Conservation (phyloP, 345 rosid genomes). For the Eucalyptus caleyi region DNA sequence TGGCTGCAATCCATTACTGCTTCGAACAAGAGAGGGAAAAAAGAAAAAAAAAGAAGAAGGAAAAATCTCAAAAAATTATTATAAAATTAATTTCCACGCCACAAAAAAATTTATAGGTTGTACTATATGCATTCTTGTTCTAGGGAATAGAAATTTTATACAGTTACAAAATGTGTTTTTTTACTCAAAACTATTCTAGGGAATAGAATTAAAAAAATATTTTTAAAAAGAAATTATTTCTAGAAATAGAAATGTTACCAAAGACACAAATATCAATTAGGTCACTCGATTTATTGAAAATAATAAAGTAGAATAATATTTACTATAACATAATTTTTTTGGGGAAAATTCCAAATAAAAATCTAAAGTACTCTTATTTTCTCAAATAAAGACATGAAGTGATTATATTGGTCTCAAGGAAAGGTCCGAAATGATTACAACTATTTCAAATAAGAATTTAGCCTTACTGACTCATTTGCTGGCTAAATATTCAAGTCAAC, state of each 20-base stretch:
- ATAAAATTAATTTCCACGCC: too few species aligned
- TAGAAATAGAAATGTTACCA: too few species aligned
- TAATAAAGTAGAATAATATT: not conserved
- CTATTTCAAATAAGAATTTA: too few species aligned
- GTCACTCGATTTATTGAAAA: not conserved
- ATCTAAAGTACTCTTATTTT: rapidly evolving
- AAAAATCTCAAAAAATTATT: too few species aligned
- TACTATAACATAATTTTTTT: not conserved
- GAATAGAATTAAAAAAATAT: rapidly evolving
- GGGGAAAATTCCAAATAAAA: too few species aligned
- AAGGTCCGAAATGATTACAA: rapidly evolving
- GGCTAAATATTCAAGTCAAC: too few species aligned
- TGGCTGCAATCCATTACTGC: rapidly evolving
- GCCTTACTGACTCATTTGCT: rapidly evolving
- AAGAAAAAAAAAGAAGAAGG: rapidly evolving
- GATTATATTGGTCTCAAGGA: rapidly evolving
- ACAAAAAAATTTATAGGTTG: rapidly evolving
- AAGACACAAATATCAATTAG: not conserved
- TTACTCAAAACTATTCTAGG: too few species aligned
- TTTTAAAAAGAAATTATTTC: too few species aligned
- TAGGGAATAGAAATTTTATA: rapidly evolving
- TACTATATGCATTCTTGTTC: rapidly evolving
- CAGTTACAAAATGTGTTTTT: rapidly evolving
- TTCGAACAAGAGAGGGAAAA: too few species aligned
- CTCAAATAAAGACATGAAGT: rapidly evolving